A percentile compares a stretch with the other conserved stretches of the same genome.
Evolutionary conservation across 495 filamentous ascomycete species (phyloP).

Genomic region (Talaromyces stipitatus): DNA sequence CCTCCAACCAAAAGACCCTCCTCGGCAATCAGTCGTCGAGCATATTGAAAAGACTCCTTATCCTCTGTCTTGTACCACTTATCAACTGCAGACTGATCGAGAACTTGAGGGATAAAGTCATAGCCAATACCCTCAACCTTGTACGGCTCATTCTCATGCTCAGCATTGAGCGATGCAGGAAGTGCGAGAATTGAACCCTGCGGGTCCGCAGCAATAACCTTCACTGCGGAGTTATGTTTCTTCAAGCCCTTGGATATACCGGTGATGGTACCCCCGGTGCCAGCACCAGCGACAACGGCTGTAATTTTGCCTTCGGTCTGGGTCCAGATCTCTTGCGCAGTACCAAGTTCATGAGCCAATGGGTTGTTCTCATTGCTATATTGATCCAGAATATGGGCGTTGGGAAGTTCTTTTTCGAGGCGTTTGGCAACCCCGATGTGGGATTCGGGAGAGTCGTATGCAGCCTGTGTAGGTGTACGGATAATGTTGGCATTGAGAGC

Average conservation of each 20-base stretch:
- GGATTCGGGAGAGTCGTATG: slow-evolving; percentile 87
- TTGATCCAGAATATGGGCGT: slow-evolving; percentile 94
- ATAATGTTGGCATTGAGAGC: slow-evolving; percentile 96
- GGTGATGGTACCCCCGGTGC: slow-evolving; percentile 92
- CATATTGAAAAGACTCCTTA: slow-evolving; percentile 80
- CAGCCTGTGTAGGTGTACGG: slow-evolving; percentile 91
- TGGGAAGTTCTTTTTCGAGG: slow-evolving; percentile 90
- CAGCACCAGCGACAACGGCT: slow-evolving; percentile 83
- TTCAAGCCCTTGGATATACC: slow-evolving; percentile 78
- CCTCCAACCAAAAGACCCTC: slow-evolving; percentile 93
- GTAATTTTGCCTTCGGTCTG: slow-evolving; percentile 83
- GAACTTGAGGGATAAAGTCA: slow-evolving; percentile 92
- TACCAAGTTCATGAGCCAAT: slow-evolving; percentile 86
- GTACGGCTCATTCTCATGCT: slow-evolving; percentile 73
- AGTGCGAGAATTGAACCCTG: slow-evolving; percentile 81
- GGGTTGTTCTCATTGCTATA: slow-evolving; percentile 92
- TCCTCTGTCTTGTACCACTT: slow-evolving; percentile 98
- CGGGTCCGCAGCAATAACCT: slow-evolving; percentile 87
- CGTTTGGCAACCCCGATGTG: slow-evolving; percentile 93
- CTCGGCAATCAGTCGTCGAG: slow-evolving; percentile 83
- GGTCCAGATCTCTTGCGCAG: slow-evolving; percentile 91
- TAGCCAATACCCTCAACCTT: slow-evolving; percentile 99
- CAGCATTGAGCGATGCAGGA: slow-evolving; percentile 68
- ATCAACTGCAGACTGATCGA: slow-evolving; percentile 75
- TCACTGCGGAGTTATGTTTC: slow-evolving; percentile 76